phyloP scores from a whole-genome alignment of 371 early-diverging fungal genomes.

The Rhizopus arrhizus region DNA sequence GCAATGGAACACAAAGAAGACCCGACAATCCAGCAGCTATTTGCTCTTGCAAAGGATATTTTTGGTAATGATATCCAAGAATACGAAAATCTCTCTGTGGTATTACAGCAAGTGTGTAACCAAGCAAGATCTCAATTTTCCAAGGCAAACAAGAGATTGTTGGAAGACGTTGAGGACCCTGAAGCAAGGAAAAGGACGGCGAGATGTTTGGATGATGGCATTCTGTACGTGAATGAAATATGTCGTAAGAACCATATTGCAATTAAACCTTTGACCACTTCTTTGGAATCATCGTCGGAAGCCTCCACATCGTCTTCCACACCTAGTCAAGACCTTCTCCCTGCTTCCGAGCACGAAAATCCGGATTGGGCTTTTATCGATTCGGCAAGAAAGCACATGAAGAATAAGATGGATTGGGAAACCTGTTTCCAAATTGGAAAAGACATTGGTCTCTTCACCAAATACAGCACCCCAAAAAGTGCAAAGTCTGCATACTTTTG shows the following conservation, averaged over 20 bases:
- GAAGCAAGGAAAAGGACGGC: constrained; percentile 10
- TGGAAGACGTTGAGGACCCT: constrained; percentile 13
- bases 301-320: constrained; percentile 8
- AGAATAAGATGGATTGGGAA: constrained; percentile 16
- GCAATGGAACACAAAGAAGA: constrained; percentile 4
- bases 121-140: constrained; percentile 11
- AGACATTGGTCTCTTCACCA: constrained; percentile 11
- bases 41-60: constrained; percentile 9
- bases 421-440: constrained; percentile 6
- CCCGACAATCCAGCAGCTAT: constrained; percentile 1
- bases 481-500: constrained; percentile 14
- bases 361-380: constrained; percentile 12
- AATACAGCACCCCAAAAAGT: constrained; percentile 7
- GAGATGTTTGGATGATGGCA: constrained; percentile 13
- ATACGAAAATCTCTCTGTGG: constrained; percentile 1
- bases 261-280: constrained; percentile 11
- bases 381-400: constrained; percentile 3
- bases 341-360: constrained; percentile 10
- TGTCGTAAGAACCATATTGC: constrained; percentile 12
- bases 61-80: not conserved
- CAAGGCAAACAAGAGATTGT: constrained; percentile 14
- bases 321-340: constrained; percentile 7
- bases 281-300: constrained; percentile 8
- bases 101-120: constrained; percentile 9
- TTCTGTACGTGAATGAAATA: constrained; percentile 15